Conservation (phyloP, 208 protist species). For the Wallacemonas sp. region DNA sequence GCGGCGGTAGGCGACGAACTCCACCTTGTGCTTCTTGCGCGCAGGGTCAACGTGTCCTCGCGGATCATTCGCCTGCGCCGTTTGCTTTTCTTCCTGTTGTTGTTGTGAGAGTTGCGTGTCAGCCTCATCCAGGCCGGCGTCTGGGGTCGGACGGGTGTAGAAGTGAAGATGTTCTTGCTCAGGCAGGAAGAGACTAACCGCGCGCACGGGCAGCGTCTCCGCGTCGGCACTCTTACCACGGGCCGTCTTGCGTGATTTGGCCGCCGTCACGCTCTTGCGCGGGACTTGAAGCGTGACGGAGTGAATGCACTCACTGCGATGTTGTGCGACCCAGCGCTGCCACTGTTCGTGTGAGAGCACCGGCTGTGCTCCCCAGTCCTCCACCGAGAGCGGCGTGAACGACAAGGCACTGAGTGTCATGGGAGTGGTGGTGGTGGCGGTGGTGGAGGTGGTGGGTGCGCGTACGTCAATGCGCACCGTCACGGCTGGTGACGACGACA, state of each 20-base stretch:
- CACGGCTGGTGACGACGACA: background rate
- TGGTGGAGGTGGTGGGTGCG: background rate
- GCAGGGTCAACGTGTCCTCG: too few species aligned
- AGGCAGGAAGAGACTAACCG: background rate
- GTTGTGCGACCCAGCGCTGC: background rate
- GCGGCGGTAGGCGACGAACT: constrained; percentile 5
- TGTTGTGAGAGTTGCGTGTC: too few species aligned
- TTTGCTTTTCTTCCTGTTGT: background rate
- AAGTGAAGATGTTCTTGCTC: constrained; percentile 8
- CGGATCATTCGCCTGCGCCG: background rate
- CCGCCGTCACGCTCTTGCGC: background rate
- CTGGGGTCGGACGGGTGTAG: background rate
- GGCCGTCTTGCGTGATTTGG: background rate
- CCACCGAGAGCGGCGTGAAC: background rate
- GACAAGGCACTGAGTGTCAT: background rate
- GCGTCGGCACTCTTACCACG: background rate
- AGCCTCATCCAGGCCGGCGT: background rate
- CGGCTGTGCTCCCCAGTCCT: background rate
- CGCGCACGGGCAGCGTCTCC: background rate
- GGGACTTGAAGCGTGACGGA: background rate
- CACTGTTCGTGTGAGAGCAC: background rate
- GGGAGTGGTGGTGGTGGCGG: background rate
- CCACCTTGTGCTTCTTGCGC: background rate
- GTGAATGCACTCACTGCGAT: background rate
- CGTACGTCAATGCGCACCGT: background rate